A percentile compares a stretch with the other conserved stretches of the same genome.
These are phyloP conservation scores for Plasmodium inui DNA, from an alignment of 169 alveolate species.

Conservation along the genomic window DNA sequence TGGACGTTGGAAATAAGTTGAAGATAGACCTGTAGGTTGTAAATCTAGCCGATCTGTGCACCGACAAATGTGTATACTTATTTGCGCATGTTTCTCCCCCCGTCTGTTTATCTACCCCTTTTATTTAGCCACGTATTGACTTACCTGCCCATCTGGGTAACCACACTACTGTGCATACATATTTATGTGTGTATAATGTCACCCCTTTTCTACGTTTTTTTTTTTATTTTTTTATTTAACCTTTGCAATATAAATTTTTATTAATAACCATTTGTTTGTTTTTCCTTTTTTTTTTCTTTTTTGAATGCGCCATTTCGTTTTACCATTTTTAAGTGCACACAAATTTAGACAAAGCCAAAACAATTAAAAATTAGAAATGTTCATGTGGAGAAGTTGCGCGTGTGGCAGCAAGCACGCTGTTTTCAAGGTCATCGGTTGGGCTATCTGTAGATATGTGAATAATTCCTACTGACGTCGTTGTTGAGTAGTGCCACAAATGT, in stretches of 20 bases:
- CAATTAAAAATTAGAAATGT: constrained; percentile 6
- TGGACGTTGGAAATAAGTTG: constrained; percentile 83
- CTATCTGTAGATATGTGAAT: background rate
- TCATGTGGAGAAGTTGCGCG: background rate
- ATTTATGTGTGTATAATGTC: background rate
- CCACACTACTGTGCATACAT: constrained; percentile 1
- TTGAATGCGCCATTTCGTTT: background rate
- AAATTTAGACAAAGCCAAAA: background rate
- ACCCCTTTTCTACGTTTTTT: background rate
- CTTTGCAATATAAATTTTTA: constrained; percentile 9
- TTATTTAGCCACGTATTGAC: background rate
- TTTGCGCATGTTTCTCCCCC: constrained; percentile 9
- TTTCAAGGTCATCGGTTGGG: background rate
- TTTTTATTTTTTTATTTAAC: background rate
- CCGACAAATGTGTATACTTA: background rate
- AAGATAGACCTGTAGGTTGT: constrained; percentile 75
- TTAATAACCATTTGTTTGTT: constrained; percentile 17
- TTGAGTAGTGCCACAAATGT: background rate
- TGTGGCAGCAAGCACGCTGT: background rate
- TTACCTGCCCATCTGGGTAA: background rate
- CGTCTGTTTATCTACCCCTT: background rate
- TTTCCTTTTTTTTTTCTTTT: constrained; percentile 6
- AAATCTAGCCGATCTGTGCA: background rate
- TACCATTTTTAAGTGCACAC: constrained; percentile 14
- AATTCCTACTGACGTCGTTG: background rate